These are phyloP conservation scores for Ascochyta rabiei DNA, from an alignment of 2,329 filamentous ascomycete genomes.

Conservation along the genomic window DNA sequence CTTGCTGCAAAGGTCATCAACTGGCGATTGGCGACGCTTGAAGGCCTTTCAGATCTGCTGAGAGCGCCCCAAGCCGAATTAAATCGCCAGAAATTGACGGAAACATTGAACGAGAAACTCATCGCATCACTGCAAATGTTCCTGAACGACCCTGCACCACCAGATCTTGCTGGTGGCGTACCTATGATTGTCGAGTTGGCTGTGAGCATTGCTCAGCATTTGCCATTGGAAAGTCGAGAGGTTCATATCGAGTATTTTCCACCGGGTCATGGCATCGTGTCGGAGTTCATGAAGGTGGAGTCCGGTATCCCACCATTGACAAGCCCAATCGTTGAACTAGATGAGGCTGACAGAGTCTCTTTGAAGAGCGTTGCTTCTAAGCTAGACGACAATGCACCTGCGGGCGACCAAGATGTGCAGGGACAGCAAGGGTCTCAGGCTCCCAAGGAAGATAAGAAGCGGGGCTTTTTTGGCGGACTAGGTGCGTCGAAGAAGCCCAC, in stretches of 20 bases:
- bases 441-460: constrained; percentile 44
- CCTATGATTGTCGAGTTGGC: constrained; percentile 93
- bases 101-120: constrained; percentile 68
- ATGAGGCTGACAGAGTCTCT: constrained; percentile 51
- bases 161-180: constrained; percentile 84
- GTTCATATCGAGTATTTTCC: constrained; percentile 85
- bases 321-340: constrained; percentile 50
- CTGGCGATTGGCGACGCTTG: constrained; percentile 92
- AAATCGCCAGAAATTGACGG: constrained; percentile 65
- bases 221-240: constrained; percentile 90
- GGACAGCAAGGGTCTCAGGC: constrained; percentile 40
- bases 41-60: constrained; percentile 79
- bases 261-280: constrained; percentile 73
- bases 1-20: constrained; percentile 85
- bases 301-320: constrained; percentile 56
- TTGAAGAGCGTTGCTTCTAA: constrained; percentile 43
- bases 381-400: constrained; percentile 35
- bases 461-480: constrained; percentile 53
- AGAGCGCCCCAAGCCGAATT: constrained; percentile 68
- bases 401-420: constrained; percentile 38
- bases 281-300: constrained; percentile 85
- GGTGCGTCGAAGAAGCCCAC: constrained; percentile 47
- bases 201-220: constrained; percentile 80
- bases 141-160: constrained; percentile 75
- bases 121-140: constrained; percentile 75